Evolutionary conservation across 2,329 filamentous ascomycete species (phyloP).

Genomic region (Trichoderma aggressivum): DNA sequence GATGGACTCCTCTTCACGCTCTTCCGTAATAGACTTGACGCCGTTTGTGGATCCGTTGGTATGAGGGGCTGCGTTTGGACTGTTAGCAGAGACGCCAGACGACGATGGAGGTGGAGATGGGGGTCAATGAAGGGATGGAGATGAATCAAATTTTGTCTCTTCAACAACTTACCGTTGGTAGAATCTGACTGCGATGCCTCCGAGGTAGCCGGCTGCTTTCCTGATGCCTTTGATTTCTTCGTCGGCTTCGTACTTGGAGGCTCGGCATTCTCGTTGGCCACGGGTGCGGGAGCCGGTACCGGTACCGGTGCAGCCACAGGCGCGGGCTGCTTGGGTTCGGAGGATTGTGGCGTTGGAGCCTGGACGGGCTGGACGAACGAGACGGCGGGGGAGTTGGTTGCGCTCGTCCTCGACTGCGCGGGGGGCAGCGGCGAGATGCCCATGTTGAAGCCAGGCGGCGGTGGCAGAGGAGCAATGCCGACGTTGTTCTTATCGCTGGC

Average conservation of each 20-base stretch:
- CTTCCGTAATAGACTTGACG: slow-evolving; percentile 43
- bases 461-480: slow-evolving; percentile 88
- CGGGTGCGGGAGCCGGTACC: slow-evolving; percentile 26
- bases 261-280: slow-evolving; percentile 27
- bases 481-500: slow-evolving; percentile 84
- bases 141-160: neutral
- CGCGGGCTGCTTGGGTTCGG: slow-evolving; percentile 34
- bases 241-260: slow-evolving; percentile 30
- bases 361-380: slow-evolving; percentile 40
- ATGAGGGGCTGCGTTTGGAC: slow-evolving; percentile 34
- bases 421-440: slow-evolving; percentile 49
- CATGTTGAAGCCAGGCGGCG: slow-evolving; percentile 66
- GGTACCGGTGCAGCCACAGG: slow-evolving; percentile 26
- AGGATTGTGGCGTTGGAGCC: slow-evolving; percentile 19
- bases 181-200: slow-evolving; percentile 39
- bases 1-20: slow-evolving; percentile 69
- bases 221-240: slow-evolving; percentile 42
- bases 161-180: slow-evolving; percentile 41
- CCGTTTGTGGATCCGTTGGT: slow-evolving; percentile 54
- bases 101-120: neutral
- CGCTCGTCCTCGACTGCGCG: slow-evolving; percentile 53
- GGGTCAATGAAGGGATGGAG: neutral
- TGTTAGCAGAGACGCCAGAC: neutral
- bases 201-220: slow-evolving; percentile 41
- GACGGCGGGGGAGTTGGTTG: slow-evolving; percentile 52